Base-by-base conservation (phyloP, 2,329 filamentous ascomycete species). In the Sordariomycetes sp. region DNA sequence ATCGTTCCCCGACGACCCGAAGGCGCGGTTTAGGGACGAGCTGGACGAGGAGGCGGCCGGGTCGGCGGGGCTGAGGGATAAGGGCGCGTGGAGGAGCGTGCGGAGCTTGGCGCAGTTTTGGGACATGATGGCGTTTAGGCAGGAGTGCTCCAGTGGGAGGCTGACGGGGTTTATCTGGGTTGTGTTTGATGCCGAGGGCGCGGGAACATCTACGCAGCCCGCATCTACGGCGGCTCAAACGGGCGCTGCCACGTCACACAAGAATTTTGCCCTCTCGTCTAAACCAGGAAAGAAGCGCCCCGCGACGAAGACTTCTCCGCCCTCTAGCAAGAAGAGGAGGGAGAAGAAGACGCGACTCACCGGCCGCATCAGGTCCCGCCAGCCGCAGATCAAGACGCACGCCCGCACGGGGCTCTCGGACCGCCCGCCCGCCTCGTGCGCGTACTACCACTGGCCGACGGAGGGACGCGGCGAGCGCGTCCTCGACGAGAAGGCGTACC, bases 41-140 rank as follows among this genome's bases (percentile, higher is more conserved):
- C 74, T 99, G 3, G 92, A 99, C 64, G 88, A 92, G 35, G 90
- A 95, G 66, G 78, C 88, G 0, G 78, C 81, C 1, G 81, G 81
- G 34, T 75, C 79, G 1, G 72, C 72, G 5, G 72, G 72, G 57
- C 72, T 79, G 62, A 79, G 81, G 62, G 77, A 74, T 28, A 72
- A 74, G 2, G 87, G 87, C 0, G 77, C 81, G 58, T 99, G 94
- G 94, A 87, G 84, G 67, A 90, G 87, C 59, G 84, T 96, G 25
- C 85, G 80, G 66, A 87, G 84, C 0, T 73, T 99, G 48, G 88
- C 91, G n/a, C 85, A 91, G 63, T 99, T 99, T 66, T 99, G 94
- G 94, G 94, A 99, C 61, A 87, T 95, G 79, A 97, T 99, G 92
- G 86, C 91, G 0, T 97, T 89, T 66, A 79, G 94, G 58, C 94